Conservation (phyloP, 805 yeast species). For the Spathaspora arborariae region DNA sequence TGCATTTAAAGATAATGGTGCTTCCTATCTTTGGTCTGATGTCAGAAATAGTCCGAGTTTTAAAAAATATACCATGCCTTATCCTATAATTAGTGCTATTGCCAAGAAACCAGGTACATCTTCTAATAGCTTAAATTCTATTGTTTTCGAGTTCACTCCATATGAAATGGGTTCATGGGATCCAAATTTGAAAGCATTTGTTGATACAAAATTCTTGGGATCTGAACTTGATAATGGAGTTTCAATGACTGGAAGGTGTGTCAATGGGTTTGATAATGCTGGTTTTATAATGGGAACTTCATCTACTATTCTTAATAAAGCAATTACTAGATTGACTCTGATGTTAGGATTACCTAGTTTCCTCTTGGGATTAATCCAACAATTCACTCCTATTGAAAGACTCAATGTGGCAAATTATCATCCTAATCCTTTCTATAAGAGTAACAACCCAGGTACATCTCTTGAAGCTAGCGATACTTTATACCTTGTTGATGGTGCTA, state of each 20-base stretch:
- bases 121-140: conserved; percentile 31
- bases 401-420: conserved; percentile 50
- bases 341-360: conserved; percentile 4
- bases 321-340: conserved; percentile 49
- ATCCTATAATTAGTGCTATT: conserved; percentile 36
- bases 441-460: conserved; percentile 26
- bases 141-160: conserved; percentile 37
- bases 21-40: conserved; percentile 28
- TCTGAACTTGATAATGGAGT: conserved; percentile 58
- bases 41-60: conserved; percentile 24
- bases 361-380: conserved; percentile 9
- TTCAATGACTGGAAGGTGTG: conserved; percentile 48
- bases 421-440: conserved; percentile 62
- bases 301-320: conserved; percentile 71
- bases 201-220: conserved; percentile 68
- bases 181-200: conserved; percentile 61
- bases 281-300: conserved; percentile 84
- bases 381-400: conserved; percentile 16
- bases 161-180: conserved; percentile 82
- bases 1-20: conserved; percentile 22
- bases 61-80: conserved; percentile 31
- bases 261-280: conserved; percentile 72
- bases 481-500: conserved; percentile 39
- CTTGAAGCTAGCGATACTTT: conserved; percentile 22
- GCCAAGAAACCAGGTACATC: conserved; percentile 34